These are phyloP conservation scores for Rhodotorula sp. DNA, from an alignment of 1,284 basidiomycete genomes.

Conservation along the genomic window DNA sequence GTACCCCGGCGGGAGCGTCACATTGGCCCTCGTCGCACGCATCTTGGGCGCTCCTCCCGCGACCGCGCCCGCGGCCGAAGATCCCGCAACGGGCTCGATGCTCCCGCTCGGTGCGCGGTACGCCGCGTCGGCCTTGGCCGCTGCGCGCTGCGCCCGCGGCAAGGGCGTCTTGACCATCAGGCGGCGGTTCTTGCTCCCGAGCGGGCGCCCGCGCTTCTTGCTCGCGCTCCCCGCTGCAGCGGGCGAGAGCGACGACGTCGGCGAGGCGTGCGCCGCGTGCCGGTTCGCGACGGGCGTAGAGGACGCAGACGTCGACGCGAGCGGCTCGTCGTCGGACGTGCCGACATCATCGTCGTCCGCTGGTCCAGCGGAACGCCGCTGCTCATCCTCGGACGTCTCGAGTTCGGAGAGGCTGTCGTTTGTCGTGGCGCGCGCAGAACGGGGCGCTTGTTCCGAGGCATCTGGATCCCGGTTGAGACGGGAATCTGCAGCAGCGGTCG, in stretches of 20 bases:
- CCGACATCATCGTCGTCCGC: background rate
- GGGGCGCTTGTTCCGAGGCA: background rate
- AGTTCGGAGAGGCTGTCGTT: constrained; percentile 14
- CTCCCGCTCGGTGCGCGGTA: background rate
- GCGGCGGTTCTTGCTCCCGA: constrained; percentile 7
- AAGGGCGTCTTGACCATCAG: background rate
- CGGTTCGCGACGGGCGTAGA: background rate
- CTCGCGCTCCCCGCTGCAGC: background rate
- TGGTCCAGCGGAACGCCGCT: background rate
- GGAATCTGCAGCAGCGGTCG: background rate
- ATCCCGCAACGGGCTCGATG: background rate
- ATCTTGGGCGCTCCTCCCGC: background rate
- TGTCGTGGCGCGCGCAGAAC: background rate
- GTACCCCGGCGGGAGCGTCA: constrained; percentile 33
- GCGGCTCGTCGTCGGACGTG: background rate
- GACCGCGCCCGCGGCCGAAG: background rate
- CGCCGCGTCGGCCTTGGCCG: background rate
- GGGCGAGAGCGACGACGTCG: background rate
- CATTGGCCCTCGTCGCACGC: constrained; percentile 31
- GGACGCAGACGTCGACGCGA: background rate
- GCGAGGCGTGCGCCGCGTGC: background rate
- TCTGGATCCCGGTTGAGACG: background rate
- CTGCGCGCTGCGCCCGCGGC: background rate
- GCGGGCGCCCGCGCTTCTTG: constrained; percentile 14
- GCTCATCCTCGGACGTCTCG: constrained; percentile 4